These are phyloP conservation scores for Ceratopteris richardii DNA, from an alignment of 75 land plant genomes.

Conservation along the genomic window DNA sequence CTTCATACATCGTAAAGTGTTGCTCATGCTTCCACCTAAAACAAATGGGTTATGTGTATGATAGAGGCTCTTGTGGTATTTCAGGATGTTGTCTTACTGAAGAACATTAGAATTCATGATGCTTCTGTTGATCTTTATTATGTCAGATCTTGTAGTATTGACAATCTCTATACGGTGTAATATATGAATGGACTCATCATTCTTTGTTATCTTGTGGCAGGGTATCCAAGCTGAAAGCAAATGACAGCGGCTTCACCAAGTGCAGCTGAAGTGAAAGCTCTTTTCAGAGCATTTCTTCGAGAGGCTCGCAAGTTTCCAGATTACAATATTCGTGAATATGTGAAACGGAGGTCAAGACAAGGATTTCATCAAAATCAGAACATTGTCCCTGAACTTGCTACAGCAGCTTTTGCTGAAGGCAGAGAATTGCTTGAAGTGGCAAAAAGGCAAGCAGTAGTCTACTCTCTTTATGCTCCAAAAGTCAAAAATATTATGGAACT, in stretches of 20 bases:
- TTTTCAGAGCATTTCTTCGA: constrained; percentile 50
- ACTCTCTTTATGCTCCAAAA: constrained; percentile 58
- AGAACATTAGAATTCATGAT: no score
- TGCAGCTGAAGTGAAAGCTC: constrained; percentile 32
- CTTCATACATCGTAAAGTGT: no score
- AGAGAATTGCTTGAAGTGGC: constrained; percentile 64
- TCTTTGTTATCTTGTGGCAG: no score
- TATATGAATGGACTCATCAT: no score
- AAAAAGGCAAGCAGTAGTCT: constrained; percentile 60
- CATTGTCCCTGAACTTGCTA: constrained; percentile 28
- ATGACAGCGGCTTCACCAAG: constrained; percentile 28
- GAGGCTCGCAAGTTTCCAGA: constrained; percentile 56
- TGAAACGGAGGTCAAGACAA: constrained; percentile 47
- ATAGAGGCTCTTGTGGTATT: no score
- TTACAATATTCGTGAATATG: constrained; percentile 86
- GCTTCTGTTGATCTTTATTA: no score
- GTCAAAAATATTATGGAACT: constrained; percentile 78
- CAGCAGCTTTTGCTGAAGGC: constrained; percentile 53
- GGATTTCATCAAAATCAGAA: constrained; percentile 42
- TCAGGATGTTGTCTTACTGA: no score
- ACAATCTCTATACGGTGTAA: no score
- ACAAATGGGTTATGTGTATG: no score
- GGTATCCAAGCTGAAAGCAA: no score
- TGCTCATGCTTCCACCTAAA: no score
- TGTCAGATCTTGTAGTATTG: no score